phyloP scores from a whole-genome alignment of 352 stramenopile species.

The Pythium sp. region DNA sequence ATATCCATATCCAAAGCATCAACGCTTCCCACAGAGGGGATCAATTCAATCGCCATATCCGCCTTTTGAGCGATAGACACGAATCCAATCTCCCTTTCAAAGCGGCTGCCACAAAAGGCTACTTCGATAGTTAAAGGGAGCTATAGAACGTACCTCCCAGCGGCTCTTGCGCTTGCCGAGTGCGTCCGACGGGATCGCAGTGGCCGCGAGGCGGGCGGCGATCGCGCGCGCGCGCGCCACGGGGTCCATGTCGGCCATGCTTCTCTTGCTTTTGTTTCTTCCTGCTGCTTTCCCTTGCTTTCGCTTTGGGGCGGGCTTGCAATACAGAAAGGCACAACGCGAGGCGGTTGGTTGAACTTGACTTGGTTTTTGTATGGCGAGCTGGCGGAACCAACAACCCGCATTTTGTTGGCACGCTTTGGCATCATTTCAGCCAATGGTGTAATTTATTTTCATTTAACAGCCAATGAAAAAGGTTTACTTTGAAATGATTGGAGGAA shows the following conservation, averaged over 20 bases:
- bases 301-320: background rate
- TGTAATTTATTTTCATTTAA: background rate
- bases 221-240: constrained; percentile 82
- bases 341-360: background rate
- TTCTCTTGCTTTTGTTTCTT: background rate
- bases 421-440: background rate
- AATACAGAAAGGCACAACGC: background rate
- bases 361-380: background rate
- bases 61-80: background rate
- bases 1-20: background rate
- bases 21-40: background rate
- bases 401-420: background rate
- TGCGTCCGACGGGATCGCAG: constrained; percentile 63
- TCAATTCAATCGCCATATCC: constrained; percentile 3
- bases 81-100: background rate
- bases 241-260: constrained; percentile 60
- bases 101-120: background rate
- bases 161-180: constrained; percentile 84
- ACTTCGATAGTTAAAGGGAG: constrained; percentile 6
- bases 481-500: background rate
- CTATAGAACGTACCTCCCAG: constrained; percentile 63
- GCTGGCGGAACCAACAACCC: background rate
- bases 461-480: background rate
- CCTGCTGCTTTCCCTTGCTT: background rate
- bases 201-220: constrained; percentile 67